Percentiles rank a stretch among this genome's conserved stretches.
These are phyloP conservation scores for Funneliformis mosseae DNA, from an alignment of 192 early-diverging fungal species.

Conservation along the genomic window DNA sequence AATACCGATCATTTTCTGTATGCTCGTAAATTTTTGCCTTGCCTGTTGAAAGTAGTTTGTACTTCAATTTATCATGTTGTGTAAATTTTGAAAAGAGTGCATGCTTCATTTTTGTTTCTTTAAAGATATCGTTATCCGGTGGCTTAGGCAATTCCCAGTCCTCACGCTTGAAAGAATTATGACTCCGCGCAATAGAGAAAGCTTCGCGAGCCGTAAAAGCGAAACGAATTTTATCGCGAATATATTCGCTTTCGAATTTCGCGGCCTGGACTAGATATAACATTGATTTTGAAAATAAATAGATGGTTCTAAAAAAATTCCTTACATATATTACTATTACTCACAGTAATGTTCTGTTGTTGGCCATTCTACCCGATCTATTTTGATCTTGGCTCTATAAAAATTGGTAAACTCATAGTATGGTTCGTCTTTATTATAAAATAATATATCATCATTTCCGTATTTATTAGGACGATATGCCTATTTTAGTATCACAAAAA, in stretches of 20 bases:
- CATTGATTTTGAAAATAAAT: neutral
- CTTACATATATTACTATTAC: neutral
- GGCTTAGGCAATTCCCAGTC: conserved; percentile 46
- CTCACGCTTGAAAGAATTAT: conserved; percentile 35
- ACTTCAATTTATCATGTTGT: conserved; percentile 39
- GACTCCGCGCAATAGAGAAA: conserved; percentile 44
- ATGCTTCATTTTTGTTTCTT: conserved; percentile 45
- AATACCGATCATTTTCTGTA: conserved; percentile 45
- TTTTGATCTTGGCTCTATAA: conserved; percentile 36
- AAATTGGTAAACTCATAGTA: conserved; percentile 52
- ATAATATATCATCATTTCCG: conserved; percentile 30
- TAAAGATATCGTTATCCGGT: neutral
- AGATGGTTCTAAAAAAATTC: neutral
- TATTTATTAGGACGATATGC: neutral
- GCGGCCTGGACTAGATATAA: conserved; percentile 18
- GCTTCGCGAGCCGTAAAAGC: conserved; percentile 40
- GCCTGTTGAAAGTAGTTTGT: conserved; percentile 40
- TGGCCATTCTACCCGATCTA: conserved; percentile 37
- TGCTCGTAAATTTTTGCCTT: conserved; percentile 36
- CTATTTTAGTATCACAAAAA: neutral
- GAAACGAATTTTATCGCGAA: conserved; percentile 36
- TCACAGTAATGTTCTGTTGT: conserved; percentile 51
- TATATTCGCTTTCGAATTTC: neutral
- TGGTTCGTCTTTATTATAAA: conserved; percentile 41
- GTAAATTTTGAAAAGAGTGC: conserved; percentile 46